Evolutionary conservation across 495 filamentous ascomycete species (phyloP).

Genomic region (Podospora didyma): DNA sequence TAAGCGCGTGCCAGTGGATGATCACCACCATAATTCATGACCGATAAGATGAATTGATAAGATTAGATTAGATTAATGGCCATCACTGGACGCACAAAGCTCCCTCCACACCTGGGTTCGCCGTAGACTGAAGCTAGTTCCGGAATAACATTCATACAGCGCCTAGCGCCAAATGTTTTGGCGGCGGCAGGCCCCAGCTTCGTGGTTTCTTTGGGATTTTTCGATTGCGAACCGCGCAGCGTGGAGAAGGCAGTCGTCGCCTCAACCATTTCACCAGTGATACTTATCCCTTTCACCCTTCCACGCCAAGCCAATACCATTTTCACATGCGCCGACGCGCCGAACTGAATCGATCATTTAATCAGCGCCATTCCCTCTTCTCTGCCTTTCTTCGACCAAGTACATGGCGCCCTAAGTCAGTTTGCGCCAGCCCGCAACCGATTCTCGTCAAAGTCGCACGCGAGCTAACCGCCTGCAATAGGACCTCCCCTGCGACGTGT

Average conservation of each 20-base stretch:
- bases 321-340: not conserved
- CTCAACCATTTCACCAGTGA: not conserved
- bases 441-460: not conserved
- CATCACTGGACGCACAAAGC: too few relatives aligned
- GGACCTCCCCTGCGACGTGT: not conserved
- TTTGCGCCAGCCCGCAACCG: not conserved
- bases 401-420: slow-evolving; percentile 6
- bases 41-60: slow-evolving; percentile 9
- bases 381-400: not conserved
- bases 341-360: not conserved
- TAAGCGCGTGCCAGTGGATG: too few relatives aligned
- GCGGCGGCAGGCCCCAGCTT: slow-evolving; percentile 25
- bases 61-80: slow-evolving; percentile 2
- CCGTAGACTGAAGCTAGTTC: not conserved
- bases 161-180: slow-evolving; percentile 31
- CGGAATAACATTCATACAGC: slow-evolving; percentile 20
- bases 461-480: too few relatives aligned
- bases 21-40: too few relatives aligned
- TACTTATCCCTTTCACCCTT: slow-evolving; percentile 3
- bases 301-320: not conserved
- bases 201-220: slow-evolving; percentile 24
- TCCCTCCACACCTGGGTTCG: not conserved
- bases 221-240: slow-evolving; percentile 15
- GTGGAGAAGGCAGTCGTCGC: slow-evolving; percentile 7
- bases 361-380: not conserved